Evolutionary conservation across 148 eudicot species (phyloP).

Genomic region (Amaranthus palmeri): DNA sequence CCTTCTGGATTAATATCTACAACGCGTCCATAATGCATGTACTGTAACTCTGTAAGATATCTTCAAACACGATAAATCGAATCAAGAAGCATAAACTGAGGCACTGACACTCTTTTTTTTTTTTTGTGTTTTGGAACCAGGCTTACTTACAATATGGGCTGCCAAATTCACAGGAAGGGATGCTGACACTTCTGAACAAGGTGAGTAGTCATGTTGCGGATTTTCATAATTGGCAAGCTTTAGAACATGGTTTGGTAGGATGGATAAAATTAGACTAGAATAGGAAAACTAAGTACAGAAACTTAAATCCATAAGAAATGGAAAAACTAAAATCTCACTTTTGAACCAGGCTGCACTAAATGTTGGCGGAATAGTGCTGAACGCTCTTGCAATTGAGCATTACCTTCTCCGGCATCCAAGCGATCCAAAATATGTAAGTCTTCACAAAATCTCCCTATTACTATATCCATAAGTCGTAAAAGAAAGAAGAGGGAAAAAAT

Average conservation of each 20-base stretch:
- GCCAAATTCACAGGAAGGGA: conserved; percentile 73
- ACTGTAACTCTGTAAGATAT: conserved; percentile 75
- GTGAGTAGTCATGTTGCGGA: conserved; percentile 23
- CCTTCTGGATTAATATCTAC: conserved; percentile 93
- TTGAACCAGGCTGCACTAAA: conserved; percentile 63
- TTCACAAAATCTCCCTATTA: background rate
- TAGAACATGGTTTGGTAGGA: conserved; percentile 8
- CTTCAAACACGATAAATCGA: conserved; percentile 21
- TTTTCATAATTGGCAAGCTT: conserved; percentile 10
- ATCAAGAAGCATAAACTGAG: conserved; percentile 5
- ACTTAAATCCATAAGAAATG: background rate
- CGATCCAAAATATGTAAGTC: conserved; percentile 57
- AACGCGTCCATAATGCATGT: conserved; percentile 95
- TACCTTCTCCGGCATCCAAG: conserved; percentile 87
- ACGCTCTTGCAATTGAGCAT: conserved; percentile 87
- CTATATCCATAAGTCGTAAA: too few species aligned
- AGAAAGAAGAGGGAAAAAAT: too few species aligned
- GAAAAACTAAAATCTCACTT: conserved; percentile 11
- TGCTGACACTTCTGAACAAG: conserved; percentile 70
- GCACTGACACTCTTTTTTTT: conserved; percentile 12
- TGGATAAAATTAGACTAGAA: background rate
- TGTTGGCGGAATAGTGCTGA: conserved; percentile 25
- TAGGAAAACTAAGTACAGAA: background rate
- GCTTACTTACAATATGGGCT: conserved; percentile 80
- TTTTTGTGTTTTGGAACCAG: conserved; percentile 32